These are phyloP conservation scores for Ziziphus jujuba DNA, from an alignment of 306 rosid species.

Conservation along the genomic window DNA sequence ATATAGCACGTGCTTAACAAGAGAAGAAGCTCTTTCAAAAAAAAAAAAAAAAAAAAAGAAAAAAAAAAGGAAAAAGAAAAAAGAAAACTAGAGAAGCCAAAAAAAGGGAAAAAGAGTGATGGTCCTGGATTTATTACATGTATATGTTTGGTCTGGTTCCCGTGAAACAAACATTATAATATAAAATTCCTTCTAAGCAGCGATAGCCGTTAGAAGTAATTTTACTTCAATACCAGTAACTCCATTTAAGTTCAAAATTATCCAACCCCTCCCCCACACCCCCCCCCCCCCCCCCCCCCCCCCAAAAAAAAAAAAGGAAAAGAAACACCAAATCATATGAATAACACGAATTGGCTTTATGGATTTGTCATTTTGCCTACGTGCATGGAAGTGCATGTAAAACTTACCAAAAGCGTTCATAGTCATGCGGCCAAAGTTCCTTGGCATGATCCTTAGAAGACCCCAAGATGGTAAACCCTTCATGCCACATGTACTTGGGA, in stretches of 20 bases:
- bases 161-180: too few relatives aligned
- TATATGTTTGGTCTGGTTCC: too few relatives aligned
- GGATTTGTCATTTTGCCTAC: conserved; percentile 18
- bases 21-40: too few relatives aligned
- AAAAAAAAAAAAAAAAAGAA: too few relatives aligned
- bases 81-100: too few relatives aligned
- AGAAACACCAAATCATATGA: neutral
- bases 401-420: conserved; percentile 62
- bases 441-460: conserved; percentile 53
- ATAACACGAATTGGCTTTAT: conserved; percentile 1
- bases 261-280: too few relatives aligned
- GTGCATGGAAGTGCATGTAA: conserved; percentile 46
- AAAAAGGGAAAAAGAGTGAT: too few relatives aligned
- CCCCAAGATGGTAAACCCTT: conserved; percentile 77
- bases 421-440: conserved; percentile 62
- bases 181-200: neutral
- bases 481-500: conserved; percentile 78
- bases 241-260: neutral
- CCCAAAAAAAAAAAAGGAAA: neutral
- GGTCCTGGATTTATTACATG: too few relatives aligned
- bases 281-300: too few relatives aligned
- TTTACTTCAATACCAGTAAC: too few relatives aligned
- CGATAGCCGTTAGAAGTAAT: neutral
- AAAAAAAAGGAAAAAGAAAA: too few relatives aligned
- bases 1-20: too few relatives aligned